Percentiles rank a stretch among this genome's conserved stretches.
Evolutionary conservation across 208 protist species (phyloP).

Genomic region (Lotmaria passim): DNA sequence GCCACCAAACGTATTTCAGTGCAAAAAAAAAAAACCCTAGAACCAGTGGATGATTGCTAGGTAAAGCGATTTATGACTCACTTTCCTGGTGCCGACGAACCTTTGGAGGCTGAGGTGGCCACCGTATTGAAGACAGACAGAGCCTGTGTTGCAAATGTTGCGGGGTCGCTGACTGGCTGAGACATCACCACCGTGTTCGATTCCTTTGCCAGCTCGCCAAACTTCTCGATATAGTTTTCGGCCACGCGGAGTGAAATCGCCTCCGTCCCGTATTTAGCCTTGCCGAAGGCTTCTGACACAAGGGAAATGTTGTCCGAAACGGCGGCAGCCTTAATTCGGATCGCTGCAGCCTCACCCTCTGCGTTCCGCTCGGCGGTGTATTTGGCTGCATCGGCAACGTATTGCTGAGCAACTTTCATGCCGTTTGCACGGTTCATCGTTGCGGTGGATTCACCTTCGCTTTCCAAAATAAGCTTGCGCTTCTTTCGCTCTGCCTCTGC

Average conservation of each 20-base stretch:
- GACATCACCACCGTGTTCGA: slow-evolving; percentile 96
- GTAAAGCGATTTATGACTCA: slow-evolving; percentile 7
- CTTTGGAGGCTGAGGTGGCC: slow-evolving; percentile 43
- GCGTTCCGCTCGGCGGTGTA: slow-evolving; percentile 60
- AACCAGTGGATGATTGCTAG: too few species aligned
- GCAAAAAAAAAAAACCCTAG: slow-evolving; percentile 9
- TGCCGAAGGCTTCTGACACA: slow-evolving; percentile 54
- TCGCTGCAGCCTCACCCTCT: slow-evolving; percentile 46
- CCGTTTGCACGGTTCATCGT: slow-evolving; percentile 93
- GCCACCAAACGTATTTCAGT: too few species aligned
- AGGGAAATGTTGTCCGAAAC: slow-evolving; percentile 72
- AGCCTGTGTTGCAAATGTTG: slow-evolving; percentile 92
- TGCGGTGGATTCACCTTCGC: slow-evolving; percentile 90
- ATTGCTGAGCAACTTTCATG: slow-evolving; percentile 78
- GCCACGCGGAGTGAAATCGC: slow-evolving; percentile 90
- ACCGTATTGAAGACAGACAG: slow-evolving; percentile 84
- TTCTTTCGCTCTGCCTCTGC: slow-evolving; percentile 96
- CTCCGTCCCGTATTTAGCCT: slow-evolving; percentile 48
- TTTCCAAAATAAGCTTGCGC: slow-evolving; percentile 94
- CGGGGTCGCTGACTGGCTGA: slow-evolving; percentile 87
- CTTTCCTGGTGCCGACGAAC: slow-evolving; percentile 9
- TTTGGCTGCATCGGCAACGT: slow-evolving; percentile 89
- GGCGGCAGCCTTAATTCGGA: slow-evolving; percentile 57
- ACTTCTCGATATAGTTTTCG: slow-evolving; percentile 92
- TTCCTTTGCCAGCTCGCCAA: slow-evolving; percentile 91